These are phyloP conservation scores for Cercospora zeae-maydis DNA, from an alignment of 2,329 filamentous ascomycete species.

Conservation along the genomic window DNA sequence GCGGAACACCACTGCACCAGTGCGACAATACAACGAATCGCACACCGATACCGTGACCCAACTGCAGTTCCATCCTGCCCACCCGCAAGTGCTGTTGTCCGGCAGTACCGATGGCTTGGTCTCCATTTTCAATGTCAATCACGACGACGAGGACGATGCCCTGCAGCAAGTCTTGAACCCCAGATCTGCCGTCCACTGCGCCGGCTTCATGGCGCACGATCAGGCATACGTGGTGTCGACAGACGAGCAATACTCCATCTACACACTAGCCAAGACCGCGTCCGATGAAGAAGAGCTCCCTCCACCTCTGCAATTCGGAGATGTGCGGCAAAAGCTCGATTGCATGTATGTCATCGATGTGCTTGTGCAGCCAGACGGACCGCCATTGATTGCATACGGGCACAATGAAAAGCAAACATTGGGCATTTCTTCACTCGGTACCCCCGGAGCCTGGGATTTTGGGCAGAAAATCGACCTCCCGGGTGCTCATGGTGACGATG, in stretches of 20 bases:
- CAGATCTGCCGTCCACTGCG: constrained; percentile 68
- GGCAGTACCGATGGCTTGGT: constrained; percentile 77
- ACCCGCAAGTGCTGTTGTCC: constrained; percentile 63
- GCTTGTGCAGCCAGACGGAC: constrained; percentile 43
- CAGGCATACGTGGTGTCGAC: constrained; percentile 71
- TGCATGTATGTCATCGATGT: constrained; percentile 74
- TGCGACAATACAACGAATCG: constrained; percentile 44
- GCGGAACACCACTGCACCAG: constrained; percentile 38
- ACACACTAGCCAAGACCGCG: constrained; percentile 63
- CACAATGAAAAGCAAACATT: constrained; percentile 32
- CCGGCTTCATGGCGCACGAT: constrained; percentile 63
- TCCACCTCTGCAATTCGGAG: constrained; percentile 59
- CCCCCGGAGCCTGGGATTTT: constrained; percentile 29
- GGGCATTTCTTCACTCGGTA: constrained; percentile 28
- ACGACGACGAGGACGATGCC: constrained; percentile 72
- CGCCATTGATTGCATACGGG: constrained; percentile 33
- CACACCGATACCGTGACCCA: constrained; percentile 60
- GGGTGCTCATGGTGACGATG: constrained; percentile 48
- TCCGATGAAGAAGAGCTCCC: constrained; percentile 53
- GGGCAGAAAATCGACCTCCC: constrained; percentile 34
- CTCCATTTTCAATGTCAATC: constrained; percentile 69
- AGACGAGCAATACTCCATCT: constrained; percentile 73
- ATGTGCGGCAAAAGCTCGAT: constrained; percentile 61
- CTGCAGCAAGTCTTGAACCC: constrained; percentile 76
- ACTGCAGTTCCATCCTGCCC: constrained; percentile 45